phyloP scores from a whole-genome alignment of 108 stramenopile genomes.

The Skeletonema marinoi region DNA sequence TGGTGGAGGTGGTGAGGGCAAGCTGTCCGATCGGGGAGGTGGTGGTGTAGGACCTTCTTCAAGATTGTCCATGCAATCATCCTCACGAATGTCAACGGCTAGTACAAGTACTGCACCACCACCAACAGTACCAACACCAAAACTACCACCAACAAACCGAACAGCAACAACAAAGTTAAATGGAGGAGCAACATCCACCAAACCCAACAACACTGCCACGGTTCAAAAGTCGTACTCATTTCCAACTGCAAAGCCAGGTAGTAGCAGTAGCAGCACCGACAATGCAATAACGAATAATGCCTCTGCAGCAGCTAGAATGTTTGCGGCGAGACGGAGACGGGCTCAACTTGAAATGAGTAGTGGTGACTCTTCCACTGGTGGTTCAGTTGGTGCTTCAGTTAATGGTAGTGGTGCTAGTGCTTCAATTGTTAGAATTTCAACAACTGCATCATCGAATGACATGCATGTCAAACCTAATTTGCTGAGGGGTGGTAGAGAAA shows the following conservation, averaged over 20 bases:
- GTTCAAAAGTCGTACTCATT: background rate
- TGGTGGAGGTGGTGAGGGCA: too few species aligned
- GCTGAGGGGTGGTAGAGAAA: background rate
- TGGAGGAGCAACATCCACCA: background rate
- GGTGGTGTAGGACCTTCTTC: too few species aligned
- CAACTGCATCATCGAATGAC: too few species aligned
- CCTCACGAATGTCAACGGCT: too few species aligned
- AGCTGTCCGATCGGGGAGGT: too few species aligned
- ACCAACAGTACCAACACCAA: background rate
- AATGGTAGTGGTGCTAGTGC: background rate
- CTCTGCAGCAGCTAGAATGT: background rate
- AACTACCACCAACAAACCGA: background rate
- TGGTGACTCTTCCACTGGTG: background rate
- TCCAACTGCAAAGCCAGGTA: background rate
- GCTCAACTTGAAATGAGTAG: conserved; percentile 28
- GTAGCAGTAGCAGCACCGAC: too few species aligned
- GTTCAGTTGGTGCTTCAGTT: background rate
- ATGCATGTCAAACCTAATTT: too few species aligned
- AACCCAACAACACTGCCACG: background rate
- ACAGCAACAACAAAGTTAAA: too few species aligned
- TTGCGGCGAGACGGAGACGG: background rate
- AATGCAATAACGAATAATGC: background rate
- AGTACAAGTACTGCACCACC: too few species aligned
- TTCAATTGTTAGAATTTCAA: background rate
- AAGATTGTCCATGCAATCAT: too few species aligned